Evolutionary conservation across 805 yeast genomes (phyloP).

Genomic region (Sugiyamaella qingdaonensis): DNA sequence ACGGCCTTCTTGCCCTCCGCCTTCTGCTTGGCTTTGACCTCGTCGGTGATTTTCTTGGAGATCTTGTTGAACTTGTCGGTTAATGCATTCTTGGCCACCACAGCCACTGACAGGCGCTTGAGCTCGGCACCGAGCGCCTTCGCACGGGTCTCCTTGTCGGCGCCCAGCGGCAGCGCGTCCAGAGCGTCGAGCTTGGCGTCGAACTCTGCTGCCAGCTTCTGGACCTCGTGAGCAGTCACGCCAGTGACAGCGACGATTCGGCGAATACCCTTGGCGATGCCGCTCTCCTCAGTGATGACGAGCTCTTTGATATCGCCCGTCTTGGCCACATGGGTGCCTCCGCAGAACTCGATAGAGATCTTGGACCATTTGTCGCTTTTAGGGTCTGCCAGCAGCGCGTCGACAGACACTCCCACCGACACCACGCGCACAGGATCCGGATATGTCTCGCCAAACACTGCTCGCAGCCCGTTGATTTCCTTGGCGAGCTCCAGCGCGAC

Average conservation of each 20-base stretch:
- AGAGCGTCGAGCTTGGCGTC: conserved; percentile 55
- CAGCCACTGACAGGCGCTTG: conserved; percentile 78
- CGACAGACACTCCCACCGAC: conserved; percentile 87
- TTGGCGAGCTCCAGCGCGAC: conserved; percentile 72
- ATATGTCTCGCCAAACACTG: conserved; percentile 97
- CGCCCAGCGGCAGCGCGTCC: conserved; percentile 63
- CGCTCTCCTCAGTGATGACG: conserved; percentile 87
- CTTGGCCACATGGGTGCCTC: conserved; percentile 95
- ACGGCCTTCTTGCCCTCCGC: conserved; percentile 77
- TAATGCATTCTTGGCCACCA: conserved; percentile 70
- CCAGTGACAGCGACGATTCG: conserved; percentile 98
- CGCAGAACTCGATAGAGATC: conserved; percentile 92
- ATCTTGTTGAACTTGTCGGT: conserved; percentile 69
- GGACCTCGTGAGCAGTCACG: conserved; percentile 82
- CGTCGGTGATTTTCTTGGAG: conserved; percentile 86
- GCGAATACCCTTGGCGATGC: conserved; percentile 98
- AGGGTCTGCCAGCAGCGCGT: conserved; percentile 71
- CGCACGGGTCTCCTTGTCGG: conserved; percentile 72
- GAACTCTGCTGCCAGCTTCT: conserved; percentile 74
- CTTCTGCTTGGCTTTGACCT: conserved; percentile 81
- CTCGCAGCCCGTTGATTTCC: conserved; percentile 80
- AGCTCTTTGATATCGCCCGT: conserved; percentile 92
- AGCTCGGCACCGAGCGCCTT: conserved; percentile 82
- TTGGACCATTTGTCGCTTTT: conserved; percentile 67
- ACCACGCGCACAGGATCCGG: conserved; percentile 99